A percentile compares a stretch with the other conserved stretches of the same genome.
phyloP scores from a whole-genome alignment of 345 rosid genomes.

The Arabidopsis suecica region DNA sequence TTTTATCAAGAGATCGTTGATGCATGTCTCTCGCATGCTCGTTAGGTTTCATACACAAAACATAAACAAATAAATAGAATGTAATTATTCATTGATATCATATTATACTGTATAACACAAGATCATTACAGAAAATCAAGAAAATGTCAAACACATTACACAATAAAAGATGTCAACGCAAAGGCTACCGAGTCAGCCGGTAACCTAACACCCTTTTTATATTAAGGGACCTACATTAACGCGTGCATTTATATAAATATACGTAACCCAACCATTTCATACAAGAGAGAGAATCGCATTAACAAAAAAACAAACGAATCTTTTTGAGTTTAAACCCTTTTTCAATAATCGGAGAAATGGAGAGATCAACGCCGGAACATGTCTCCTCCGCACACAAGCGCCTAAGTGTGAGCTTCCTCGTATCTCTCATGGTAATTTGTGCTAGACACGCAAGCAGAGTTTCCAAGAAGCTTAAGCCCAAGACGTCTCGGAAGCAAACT shows the following conservation, averaged over 20 bases:
- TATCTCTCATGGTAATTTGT: slow-evolving; percentile 59
- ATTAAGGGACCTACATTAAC: background rate
- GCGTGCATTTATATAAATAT: slow-evolving; percentile 32
- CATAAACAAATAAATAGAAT: background rate
- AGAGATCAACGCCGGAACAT: slow-evolving; percentile 38
- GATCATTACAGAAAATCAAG: slow-evolving; percentile 22
- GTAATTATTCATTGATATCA: slow-evolving; percentile 23
- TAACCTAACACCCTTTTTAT: slow-evolving; percentile 31
- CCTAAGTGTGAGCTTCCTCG: slow-evolving; percentile 45
- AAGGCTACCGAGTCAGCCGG: slow-evolving; percentile 45
- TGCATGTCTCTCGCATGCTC: slow-evolving; percentile 50
- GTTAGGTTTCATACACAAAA: slow-evolving; percentile 36
- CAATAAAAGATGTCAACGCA: slow-evolving; percentile 40
- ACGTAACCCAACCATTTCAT: slow-evolving; percentile 19
- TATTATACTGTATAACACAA: slow-evolving; percentile 9
- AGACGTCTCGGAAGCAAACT: slow-evolving; percentile 27
- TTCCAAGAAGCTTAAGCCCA: slow-evolving; percentile 56
- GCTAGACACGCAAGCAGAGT: slow-evolving; percentile 61
- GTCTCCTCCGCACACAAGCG: slow-evolving; percentile 48
- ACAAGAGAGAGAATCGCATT: slow-evolving; percentile 4
- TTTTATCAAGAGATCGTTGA: slow-evolving; percentile 37
- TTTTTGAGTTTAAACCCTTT: slow-evolving; percentile 3
- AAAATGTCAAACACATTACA: slow-evolving; percentile 38
- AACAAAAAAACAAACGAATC: background rate
- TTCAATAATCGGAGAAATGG: slow-evolving; percentile 25